A percentile compares a stretch with the other conserved stretches of the same genome.
These are phyloP conservation scores for Rhodamnia rubescens DNA, from an alignment of 345 rosid species.

Conservation along the genomic window DNA sequence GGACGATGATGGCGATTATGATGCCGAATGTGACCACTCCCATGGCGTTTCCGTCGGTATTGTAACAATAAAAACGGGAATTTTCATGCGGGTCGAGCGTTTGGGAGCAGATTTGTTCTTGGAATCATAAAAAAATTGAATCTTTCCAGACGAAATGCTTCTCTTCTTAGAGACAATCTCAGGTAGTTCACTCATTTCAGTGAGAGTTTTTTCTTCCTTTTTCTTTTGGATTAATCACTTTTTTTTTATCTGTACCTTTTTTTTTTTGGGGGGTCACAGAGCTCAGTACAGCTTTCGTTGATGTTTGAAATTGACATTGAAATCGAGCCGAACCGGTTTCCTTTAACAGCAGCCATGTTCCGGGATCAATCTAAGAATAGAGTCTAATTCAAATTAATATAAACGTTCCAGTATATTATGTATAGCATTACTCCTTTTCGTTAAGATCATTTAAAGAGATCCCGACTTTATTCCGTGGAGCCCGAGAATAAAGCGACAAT, in stretches of 20 bases:
- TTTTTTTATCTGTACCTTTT: too few species aligned
- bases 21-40: constrained; percentile 64
- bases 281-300: neutral
- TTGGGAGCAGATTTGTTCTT: neutral
- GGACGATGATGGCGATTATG: constrained; percentile 58
- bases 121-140: neutral
- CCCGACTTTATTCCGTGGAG: neutral
- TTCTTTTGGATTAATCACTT: neutral
- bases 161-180: neutral
- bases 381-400: too few species aligned
- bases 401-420: rapidly evolving
- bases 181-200: neutral
- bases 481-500: too few species aligned
- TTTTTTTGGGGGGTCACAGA: too few species aligned
- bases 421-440: neutral
- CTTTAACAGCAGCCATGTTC: too few species aligned
- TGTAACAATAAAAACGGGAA: neutral
- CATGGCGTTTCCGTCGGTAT: constrained; percentile 15
- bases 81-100: neutral
- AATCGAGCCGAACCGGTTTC: too few species aligned
- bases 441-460: neutral
- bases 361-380: neutral
- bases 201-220: neutral
- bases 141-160: neutral
- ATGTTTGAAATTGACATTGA: neutral